These are phyloP conservation scores for Rhododendron simsii DNA, from an alignment of 148 eudicot species.

Conservation along the genomic window DNA sequence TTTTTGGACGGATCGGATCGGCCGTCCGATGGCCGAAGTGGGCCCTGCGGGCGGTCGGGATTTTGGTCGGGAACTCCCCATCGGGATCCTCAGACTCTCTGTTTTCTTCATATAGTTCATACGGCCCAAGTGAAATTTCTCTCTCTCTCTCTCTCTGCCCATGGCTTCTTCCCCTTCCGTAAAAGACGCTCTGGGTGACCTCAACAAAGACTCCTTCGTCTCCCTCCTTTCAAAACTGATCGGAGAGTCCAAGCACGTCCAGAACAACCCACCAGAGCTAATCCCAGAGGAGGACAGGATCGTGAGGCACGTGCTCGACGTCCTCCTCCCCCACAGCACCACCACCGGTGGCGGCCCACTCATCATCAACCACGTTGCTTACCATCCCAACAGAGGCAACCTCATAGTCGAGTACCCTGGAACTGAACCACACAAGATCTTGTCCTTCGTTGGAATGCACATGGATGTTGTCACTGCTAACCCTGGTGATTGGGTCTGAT, in stretches of 20 bases:
- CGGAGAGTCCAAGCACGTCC: conserved; percentile 79
- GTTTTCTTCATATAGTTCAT: no score
- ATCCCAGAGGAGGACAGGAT: conserved; percentile 92
- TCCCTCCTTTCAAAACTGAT: conserved; percentile 67
- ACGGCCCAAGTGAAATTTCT: no score
- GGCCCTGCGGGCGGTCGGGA: no score
- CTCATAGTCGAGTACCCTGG: conserved; percentile 95
- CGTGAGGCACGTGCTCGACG: conserved; percentile 60
- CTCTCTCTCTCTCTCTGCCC: neutral
- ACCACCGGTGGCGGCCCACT: conserved; percentile 75
- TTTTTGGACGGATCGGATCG: no score
- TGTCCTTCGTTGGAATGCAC: conserved; percentile 96
- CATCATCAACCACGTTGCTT: conserved; percentile 63
- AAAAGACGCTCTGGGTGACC: conserved; percentile 48
- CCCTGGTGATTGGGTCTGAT: conserved; percentile 74
- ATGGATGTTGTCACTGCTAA: conserved; percentile 99
- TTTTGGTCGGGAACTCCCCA: no score
- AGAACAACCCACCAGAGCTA: conserved; percentile 95
- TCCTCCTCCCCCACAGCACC: conserved; percentile 67
- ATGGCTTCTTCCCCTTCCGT: conserved; percentile 25
- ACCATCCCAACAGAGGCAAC: conserved; percentile 70
- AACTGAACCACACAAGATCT: conserved; percentile 45
- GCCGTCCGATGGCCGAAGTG: no score
- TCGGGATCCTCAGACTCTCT: no score
- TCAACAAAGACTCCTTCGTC: conserved; percentile 61